Conservation (phyloP, 495 filamentous ascomycete species). For the Penicillium arizonense region DNA sequence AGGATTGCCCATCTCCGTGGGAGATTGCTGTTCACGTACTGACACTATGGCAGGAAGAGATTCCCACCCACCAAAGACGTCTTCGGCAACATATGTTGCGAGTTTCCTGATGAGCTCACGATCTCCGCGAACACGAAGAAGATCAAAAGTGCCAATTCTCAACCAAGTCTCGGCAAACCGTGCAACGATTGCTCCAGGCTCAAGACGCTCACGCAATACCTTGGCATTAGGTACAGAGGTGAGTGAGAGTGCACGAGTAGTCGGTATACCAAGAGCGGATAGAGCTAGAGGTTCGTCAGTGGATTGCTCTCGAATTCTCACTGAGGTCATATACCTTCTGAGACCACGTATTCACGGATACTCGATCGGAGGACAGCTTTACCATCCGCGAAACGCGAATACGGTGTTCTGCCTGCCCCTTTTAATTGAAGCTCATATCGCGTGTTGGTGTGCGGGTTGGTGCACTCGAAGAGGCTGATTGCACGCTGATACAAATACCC, state of each 20-base stretch:
- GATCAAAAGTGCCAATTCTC: conserved; percentile 90
- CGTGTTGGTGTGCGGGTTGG: conserved; percentile 65
- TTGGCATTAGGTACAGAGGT: conserved; percentile 68
- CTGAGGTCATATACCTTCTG: conserved; percentile 54
- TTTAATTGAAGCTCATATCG: conserved; percentile 93
- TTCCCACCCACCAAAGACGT: conserved; percentile 84
- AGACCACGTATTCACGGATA: conserved; percentile 91
- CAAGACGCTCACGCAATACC: conserved; percentile 77
- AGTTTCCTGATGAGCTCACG: conserved; percentile 67
- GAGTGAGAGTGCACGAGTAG: conserved; percentile 81
- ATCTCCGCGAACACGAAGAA: conserved; percentile 78
- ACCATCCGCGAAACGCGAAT: conserved; percentile 96
- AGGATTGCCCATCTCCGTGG: conserved; percentile 44
- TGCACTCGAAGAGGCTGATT: conserved; percentile 89
- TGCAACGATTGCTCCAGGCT: conserved; percentile 90
- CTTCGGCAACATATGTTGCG: conserved; percentile 77
- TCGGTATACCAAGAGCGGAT: conserved; percentile 79
- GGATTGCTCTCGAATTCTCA: background rate
- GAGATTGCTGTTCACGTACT: conserved; percentile 21
- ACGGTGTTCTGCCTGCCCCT: conserved; percentile 89
- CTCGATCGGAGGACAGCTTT: conserved; percentile 88
- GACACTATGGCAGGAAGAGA: conserved; percentile 60
- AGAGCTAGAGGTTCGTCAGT: conserved; percentile 43
- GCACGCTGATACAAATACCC: conserved; percentile 52
- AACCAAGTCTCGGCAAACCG: conserved; percentile 92